Evolutionary conservation across 1,139 yeast genomes (phyloP).

Genomic region (Geotrichum macrosporum): DNA sequence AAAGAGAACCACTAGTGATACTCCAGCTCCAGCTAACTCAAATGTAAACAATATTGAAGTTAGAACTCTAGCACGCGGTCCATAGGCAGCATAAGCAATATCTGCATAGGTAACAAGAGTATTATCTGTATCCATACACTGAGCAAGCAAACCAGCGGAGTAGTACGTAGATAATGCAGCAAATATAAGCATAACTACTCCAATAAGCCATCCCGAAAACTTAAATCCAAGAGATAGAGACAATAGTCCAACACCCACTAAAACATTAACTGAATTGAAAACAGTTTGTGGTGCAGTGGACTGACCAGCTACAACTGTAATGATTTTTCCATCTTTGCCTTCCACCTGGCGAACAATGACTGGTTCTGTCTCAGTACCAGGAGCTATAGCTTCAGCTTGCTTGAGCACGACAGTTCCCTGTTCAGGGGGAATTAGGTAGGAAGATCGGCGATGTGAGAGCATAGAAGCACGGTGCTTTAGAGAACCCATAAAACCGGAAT

Average conservation of each 20-base stretch:
- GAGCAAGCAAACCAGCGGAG: constrained; percentile 64
- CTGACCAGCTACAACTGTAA: constrained; percentile 73
- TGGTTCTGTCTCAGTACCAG: constrained; percentile 49
- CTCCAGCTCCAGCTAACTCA: constrained; percentile 74
- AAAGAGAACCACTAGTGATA: constrained; percentile 73
- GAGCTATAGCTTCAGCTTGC: constrained; percentile 32
- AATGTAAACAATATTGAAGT: constrained; percentile 69
- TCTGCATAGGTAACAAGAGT: constrained; percentile 87
- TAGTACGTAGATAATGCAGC: constrained; percentile 62
- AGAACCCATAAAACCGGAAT: constrained; percentile 8
- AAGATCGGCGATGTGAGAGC: constrained; percentile 27
- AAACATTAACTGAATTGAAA: constrained; percentile 78
- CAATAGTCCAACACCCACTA: constrained; percentile 80
- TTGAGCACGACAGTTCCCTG: constrained; percentile 29
- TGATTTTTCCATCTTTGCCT: constrained; percentile 66
- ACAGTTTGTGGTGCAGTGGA: constrained; percentile 86
- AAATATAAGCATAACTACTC: constrained; percentile 48
- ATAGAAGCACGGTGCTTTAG: constrained; percentile 1
- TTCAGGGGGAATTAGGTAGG: constrained; percentile 25
- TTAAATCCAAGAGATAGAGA: constrained; percentile 78
- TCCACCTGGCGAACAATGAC: constrained; percentile 62
- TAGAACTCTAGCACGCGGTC: constrained; percentile 53
- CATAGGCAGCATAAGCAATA: constrained; percentile 73
- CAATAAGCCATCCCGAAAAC: constrained; percentile 76
- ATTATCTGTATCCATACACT: constrained; percentile 66